A percentile compares a stretch with the other conserved stretches of the same genome.
These are phyloP conservation scores for Plenodomus biglobosus DNA, from an alignment of 2,329 filamentous ascomycete species.

Conservation along the genomic window DNA sequence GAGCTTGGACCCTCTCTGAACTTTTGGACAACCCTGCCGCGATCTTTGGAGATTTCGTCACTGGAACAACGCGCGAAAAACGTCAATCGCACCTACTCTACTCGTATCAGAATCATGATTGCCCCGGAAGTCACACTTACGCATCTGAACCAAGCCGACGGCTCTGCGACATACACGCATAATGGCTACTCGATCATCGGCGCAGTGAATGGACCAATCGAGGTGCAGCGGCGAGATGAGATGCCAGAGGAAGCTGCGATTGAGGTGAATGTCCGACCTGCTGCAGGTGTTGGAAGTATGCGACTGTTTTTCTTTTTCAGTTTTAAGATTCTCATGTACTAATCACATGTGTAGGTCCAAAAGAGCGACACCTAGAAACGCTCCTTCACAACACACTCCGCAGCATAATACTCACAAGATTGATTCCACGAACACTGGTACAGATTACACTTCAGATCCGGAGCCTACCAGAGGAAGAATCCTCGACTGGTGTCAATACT, in stretches of 20 bases:
- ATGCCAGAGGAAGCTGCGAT: slow-evolving; percentile 87
- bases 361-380: slow-evolving; percentile 74
- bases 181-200: slow-evolving; percentile 79
- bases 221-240: slow-evolving; percentile 85
- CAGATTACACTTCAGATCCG: slow-evolving; percentile 80
- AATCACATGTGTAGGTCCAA: slow-evolving; percentile 37
- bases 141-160: slow-evolving; percentile 69
- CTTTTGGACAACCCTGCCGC: slow-evolving; percentile 18
- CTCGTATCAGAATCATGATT: slow-evolving; percentile 18
- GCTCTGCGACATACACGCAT: slow-evolving; percentile 75
- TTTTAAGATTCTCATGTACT: background rate
- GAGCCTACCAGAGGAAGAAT: slow-evolving; percentile 67
- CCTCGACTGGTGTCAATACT: slow-evolving; percentile 60
- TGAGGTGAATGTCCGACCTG: slow-evolving; percentile 86
- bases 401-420: slow-evolving; percentile 72
- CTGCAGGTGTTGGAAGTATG: slow-evolving; percentile 77
- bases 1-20: slow-evolving; percentile 29
- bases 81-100: slow-evolving; percentile 1
- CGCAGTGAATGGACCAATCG: slow-evolving; percentile 89
- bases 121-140: slow-evolving; percentile 37
- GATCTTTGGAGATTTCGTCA: background rate
- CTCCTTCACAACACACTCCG: slow-evolving; percentile 71
- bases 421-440: slow-evolving; percentile 75
- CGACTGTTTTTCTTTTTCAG: background rate
- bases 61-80: background rate